These are phyloP conservation scores for Penicillium thymicola DNA, from an alignment of 2,329 filamentous ascomycete species.

Conservation along the genomic window DNA sequence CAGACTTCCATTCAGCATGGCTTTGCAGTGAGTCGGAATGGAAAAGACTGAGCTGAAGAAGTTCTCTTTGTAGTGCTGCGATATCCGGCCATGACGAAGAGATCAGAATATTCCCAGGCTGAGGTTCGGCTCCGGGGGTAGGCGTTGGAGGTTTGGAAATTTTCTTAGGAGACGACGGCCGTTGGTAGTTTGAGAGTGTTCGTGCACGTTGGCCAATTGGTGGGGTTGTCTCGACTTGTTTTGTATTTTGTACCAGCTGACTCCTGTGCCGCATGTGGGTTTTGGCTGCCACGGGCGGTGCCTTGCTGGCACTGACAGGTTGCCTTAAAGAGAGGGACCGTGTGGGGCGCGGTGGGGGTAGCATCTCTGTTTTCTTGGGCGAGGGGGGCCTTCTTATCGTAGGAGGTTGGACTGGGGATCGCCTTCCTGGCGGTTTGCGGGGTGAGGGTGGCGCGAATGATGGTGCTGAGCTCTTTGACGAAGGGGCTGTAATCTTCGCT, in stretches of 20 bases:
- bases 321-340: constrained; percentile 40
- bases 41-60: constrained; percentile 44
- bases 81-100: constrained; percentile 36
- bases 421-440: constrained; percentile 18
- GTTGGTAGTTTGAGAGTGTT: constrained; percentile 38
- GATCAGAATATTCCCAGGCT: constrained; percentile 21
- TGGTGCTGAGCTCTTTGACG: constrained; percentile 20
- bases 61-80: constrained; percentile 40
- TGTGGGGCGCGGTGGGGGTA: constrained; percentile 32
- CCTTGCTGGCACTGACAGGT: constrained; percentile 23
- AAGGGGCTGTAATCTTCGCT: constrained; percentile 15
- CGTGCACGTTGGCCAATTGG: constrained; percentile 24
- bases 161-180: constrained; percentile 41
- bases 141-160: constrained; percentile 24
- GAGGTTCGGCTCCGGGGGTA: constrained; percentile 13
- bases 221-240: constrained; percentile 18
- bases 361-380: constrained; percentile 33
- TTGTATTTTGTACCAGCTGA: constrained; percentile 27
- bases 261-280: constrained; percentile 38
- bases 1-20: constrained; percentile 31
- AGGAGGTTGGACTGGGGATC: constrained; percentile 12
- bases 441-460: constrained; percentile 23
- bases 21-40: constrained; percentile 31
- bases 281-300: constrained; percentile 12
- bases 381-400: constrained; percentile 16